A percentile compares a stretch with the other conserved stretches of the same genome.
phyloP scores from a whole-genome alignment of 2,329 filamentous ascomycete genomes.

The Xylaria digitata region DNA sequence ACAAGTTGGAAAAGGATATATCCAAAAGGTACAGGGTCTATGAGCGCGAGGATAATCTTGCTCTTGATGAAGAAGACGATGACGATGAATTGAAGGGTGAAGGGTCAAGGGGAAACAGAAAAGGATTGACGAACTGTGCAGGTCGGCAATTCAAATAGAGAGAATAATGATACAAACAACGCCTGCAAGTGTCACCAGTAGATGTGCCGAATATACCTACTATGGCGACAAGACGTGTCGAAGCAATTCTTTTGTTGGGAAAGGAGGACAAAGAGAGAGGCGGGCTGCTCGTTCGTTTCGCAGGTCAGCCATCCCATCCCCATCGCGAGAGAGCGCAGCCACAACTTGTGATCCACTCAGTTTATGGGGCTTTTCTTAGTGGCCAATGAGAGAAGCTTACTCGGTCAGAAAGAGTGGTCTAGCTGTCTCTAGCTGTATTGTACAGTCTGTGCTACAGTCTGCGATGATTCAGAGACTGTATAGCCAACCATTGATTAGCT shows the following conservation, averaged over 20 bases:
- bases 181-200: constrained; percentile 41
- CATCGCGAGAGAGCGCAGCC: constrained; percentile 28
- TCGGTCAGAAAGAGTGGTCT: constrained; percentile 1
- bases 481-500: neutral
- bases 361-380: neutral
- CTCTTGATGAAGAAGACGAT: constrained; percentile 28
- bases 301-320: constrained; percentile 13
- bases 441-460: constrained; percentile 20
- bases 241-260: constrained; percentile 34
- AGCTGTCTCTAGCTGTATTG: neutral
- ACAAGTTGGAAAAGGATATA: constrained; percentile 27
- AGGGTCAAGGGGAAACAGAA: constrained; percentile 39
- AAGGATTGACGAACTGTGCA: constrained; percentile 52
- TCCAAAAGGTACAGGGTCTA: constrained; percentile 24
- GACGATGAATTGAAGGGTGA: constrained; percentile 38
- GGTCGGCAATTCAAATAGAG: constrained; percentile 37
- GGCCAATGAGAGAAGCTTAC: constrained; percentile 21
- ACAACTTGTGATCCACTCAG: constrained; percentile 16
- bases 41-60: constrained; percentile 24
- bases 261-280: constrained; percentile 37
- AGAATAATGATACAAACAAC: constrained; percentile 21
- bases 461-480: neutral
- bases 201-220: constrained; percentile 37
- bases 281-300: constrained; percentile 3
- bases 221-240: constrained; percentile 25